Percentiles rank a stretch among this genome's conserved stretches.
Conservation (phyloP, 805 yeast genomes). For the Candida rishiriensis region DNA sequence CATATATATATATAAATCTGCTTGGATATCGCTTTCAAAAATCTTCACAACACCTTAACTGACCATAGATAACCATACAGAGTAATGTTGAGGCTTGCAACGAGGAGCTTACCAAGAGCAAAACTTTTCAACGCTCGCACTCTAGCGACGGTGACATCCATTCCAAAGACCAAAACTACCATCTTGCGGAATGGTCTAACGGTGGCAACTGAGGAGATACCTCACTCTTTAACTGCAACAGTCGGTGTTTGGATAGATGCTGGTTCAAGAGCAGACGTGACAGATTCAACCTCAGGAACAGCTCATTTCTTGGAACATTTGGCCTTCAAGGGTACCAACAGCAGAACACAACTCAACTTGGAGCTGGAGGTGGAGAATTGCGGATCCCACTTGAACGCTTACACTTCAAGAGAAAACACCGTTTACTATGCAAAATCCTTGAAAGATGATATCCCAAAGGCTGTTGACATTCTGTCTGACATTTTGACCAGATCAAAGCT, state of each 20-base stretch:
- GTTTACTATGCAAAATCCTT: slow-evolving; percentile 93
- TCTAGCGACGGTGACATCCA: slow-evolving; percentile 14
- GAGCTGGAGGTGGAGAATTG: slow-evolving; percentile 94
- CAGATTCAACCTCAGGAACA: slow-evolving; percentile 78
- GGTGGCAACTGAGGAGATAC: slow-evolving; percentile 85
- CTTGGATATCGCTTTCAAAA: no score
- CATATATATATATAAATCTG: no score
- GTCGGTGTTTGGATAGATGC: slow-evolving; percentile 99
- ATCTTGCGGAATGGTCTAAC: slow-evolving; percentile 87
- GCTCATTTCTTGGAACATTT: slow-evolving; percentile 97
- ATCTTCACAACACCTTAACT: no score
- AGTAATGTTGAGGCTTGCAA: slow-evolving; percentile 1
- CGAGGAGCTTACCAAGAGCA: background rate
- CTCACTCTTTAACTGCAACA: slow-evolving; percentile 89
- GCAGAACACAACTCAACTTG: slow-evolving; percentile 72
- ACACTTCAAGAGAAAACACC: slow-evolving; percentile 95
- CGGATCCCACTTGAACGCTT: slow-evolving; percentile 98
- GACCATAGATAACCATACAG: background rate
- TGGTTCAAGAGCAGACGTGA: slow-evolving; percentile 93
- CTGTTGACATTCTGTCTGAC: slow-evolving; percentile 86
- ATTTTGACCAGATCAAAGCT: slow-evolving; percentile 81
- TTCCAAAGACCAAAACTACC: slow-evolving; percentile 58
- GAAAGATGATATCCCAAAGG: slow-evolving; percentile 71
- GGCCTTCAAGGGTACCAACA: slow-evolving; percentile 90
- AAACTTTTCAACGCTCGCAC: background rate